A percentile compares a stretch with the other conserved stretches of the same genome.
These are phyloP conservation scores for Platanus orientalis DNA, from an alignment of 164 flowering plant species.

Conservation along the genomic window DNA sequence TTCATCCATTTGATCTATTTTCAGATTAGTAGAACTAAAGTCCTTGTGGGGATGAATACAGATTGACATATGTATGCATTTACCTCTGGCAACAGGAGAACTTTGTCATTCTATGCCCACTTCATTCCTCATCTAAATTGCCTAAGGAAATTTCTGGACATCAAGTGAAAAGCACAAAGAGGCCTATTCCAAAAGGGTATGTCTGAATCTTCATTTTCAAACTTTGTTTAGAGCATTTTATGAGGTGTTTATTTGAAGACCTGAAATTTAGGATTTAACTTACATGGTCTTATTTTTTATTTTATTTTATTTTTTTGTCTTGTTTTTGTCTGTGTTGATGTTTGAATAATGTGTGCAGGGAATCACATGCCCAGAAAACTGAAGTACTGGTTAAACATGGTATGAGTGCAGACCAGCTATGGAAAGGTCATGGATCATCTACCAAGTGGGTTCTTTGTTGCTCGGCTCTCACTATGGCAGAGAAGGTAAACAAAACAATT, in stretches of 20 bases:
- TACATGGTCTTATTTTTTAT: slow-evolving; percentile 1
- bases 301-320: too few species aligned
- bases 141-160: slow-evolving; percentile 49
- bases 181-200: slow-evolving; percentile 29
- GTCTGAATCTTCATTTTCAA: not conserved
- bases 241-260: not conserved
- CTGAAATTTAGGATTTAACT: not conserved
- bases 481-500: slow-evolving; percentile 48
- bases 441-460: slow-evolving; percentile 69
- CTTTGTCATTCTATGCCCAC: slow-evolving; percentile 92
- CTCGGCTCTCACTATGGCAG: slow-evolving; percentile 61
- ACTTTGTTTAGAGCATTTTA: not conserved
- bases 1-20: not conserved
- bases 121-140: slow-evolving; percentile 60
- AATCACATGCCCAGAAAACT: slow-evolving; percentile 13
- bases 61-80: not conserved
- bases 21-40: too few species aligned
- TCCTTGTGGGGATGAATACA: too few species aligned
- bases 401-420: slow-evolving; percentile 6
- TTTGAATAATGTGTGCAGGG: slow-evolving; percentile 30
- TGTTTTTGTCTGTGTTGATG: not conserved
- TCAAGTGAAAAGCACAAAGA: slow-evolving; percentile 31
- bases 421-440: slow-evolving; percentile 33
- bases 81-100: slow-evolving; percentile 53
- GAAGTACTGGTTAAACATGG: slow-evolving; percentile 19